Evolutionary conservation across 2,329 filamentous ascomycete genomes (phyloP), one percentile per base, ranked within the genome.

Genomic region (Diaporthe eres): DNA sequence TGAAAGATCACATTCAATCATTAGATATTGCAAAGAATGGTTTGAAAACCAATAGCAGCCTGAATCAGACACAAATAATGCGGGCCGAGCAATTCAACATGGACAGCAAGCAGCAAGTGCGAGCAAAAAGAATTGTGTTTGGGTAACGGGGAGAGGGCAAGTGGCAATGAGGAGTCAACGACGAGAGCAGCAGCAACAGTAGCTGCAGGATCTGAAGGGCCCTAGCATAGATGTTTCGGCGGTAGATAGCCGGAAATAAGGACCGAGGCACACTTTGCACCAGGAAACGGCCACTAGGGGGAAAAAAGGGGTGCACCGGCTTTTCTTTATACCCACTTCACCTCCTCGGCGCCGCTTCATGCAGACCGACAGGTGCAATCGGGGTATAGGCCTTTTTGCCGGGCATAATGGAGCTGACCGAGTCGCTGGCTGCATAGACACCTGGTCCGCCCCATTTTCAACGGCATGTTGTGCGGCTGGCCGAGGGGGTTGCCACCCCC

Each of bases 201-300:
- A 68, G 63, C 63, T 51, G 44, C 63, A 53, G 63, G 63, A 68
- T 68, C 44, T 31, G 55, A 60, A 51, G 17, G 22, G 42, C 53
- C 70, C 57, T 39, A 61, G 31, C 42, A 61, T 15, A 39, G 34
- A 22, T 42, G 51, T 47, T 22, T 57, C 68, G 31, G 34, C 68
- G 31, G 71, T 55, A 65, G 71, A 34, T 53, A 22, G 34, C 71
- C 58, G 71, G 71, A 15, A 55, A 73, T 65, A 73, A 73, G 57
- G n/a, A 63, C 12, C 6, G 17, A 61, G 47, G 47, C 58, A 65
- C 47, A 31, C 57, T 44, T 19, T 13, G 71, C n/a, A 28, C 31
- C 71, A 31, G 15, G 44, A 34, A 10, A 34, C 25, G 58, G 71
- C 58, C 47, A 47, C 47, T 55, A 73, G 37, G 22, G 17, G 34